Base-by-base conservation (phyloP, 305 asterid genomes). In the Rubia peregrina region DNA sequence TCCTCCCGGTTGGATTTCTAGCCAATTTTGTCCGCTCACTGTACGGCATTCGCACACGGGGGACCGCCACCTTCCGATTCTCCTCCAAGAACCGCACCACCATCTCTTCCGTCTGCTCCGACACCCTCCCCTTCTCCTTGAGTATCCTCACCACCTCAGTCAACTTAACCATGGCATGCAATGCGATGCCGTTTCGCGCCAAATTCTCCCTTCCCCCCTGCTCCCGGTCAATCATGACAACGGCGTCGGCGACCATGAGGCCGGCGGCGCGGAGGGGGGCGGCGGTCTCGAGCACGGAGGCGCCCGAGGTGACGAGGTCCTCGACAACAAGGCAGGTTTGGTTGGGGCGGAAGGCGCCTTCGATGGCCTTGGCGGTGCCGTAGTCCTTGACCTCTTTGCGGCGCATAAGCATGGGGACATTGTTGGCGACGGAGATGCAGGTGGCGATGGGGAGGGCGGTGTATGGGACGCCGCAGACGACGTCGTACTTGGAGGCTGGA, bases 171-270 rank as follows among this genome's bases (percentile, higher is more conserved):
- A 94, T 87, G 57, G 98, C 62, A 44, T 94, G 98, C 85, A 94
- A 83, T 22, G 87, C 79, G 72, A 94, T 89, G 68, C 99, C 99
- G 75, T 86, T 89, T 69, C 88, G 84, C 8, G 98, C 96, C 83
- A 94, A 87, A 76, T 88, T 94, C 79, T 91, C 96, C 83, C 96
- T 85, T 61, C 97, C 98, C 72, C 97, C 98, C 84, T 93, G 98
- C 75, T 93, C 98, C 89, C 98, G 90, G 64, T 91, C 96, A 76
- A 89, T 90, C 95, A 89, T 77, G 24, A 91, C 96, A 9, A 91
- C 96, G 36, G 93, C 98, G 69, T 91, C 98, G 4, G 96, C 85
- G 70, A 94, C 96, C 17, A 76, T 84, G 56, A 94, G 85, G 3
- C 99, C 99, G 3, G 86, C 92, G 9, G 84, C 85, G 13, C 99